Evolutionary conservation across 148 eudicot genomes (phyloP), one percentile per base, ranked within the genome.

Genomic region (Euryodendron excelsum): DNA sequence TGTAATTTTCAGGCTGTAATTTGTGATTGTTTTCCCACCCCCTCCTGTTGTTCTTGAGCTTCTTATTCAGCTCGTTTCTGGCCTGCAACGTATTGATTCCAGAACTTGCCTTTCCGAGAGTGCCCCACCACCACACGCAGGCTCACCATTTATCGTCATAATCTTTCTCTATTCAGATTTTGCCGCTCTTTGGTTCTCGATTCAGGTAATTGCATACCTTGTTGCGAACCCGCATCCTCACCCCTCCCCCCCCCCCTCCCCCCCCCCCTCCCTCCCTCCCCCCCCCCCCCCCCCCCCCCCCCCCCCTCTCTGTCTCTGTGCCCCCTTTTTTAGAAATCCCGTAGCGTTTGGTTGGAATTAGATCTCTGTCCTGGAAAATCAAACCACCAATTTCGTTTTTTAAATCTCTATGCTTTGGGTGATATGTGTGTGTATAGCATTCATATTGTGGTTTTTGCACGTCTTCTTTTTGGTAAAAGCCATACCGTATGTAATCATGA

Each of bases 171-270:
- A 17, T 68, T 41, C 21, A 37, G 52, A 8, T 5, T 68, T 68
- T 8, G 18, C 3, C 17, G 18, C 3, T 34, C 5, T 36, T 36
- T 36, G 25, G 47, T 52, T 52, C 4, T 34, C 5, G 11, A 36
- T 66, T 66, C 70, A 37, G 70, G 70, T 66, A 66, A 66, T 66
- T 66, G 23, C 23, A 66, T 37, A 9, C 37, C 41, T 64, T 34
- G n/a, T n/a, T n/a, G n/a, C n/a, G n/a, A n/a, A n/a, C n/a, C n/a
- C n/a, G n/a, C n/a, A n/a, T n/a, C n/a, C n/a, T n/a, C n/a, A n/a
- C n/a, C n/a, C n/a, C n/a, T n/a, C n/a, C n/a, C n/a, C n/a, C n/a
- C n/a, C n/a, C n/a, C n/a, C n/a, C n/a, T n/a, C n/a, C n/a, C n/a
- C n/a, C n/a, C n/a, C n/a, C n/a, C n/a, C n/a, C n/a, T n/a, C n/a